Conservation (phyloP, 495 filamentous ascomycete genomes). For the Aspergillus taichungensis region DNA sequence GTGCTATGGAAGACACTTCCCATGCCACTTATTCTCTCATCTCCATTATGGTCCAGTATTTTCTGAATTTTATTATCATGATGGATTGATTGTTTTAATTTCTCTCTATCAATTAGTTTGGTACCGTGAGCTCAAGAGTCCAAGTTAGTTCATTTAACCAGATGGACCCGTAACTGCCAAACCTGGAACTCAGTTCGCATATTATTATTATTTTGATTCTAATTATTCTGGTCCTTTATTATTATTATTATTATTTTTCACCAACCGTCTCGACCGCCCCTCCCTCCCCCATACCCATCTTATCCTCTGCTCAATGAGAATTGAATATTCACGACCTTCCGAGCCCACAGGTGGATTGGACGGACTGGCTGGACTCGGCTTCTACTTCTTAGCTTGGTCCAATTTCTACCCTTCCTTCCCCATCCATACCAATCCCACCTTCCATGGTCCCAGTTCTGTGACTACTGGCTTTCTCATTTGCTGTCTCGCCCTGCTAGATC, state of each 20-base stretch:
- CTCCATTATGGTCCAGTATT: not conserved
- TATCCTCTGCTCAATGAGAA: too few relatives aligned
- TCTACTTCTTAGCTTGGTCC: not conserved
- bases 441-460: conserved; percentile 1
- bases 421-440: not conserved
- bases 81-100: not conserved
- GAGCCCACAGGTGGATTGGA: too few relatives aligned
- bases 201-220: not conserved
- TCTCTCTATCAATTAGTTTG: conserved; percentile 3
- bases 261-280: not conserved
- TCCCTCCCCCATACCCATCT: too few relatives aligned
- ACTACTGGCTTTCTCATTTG: conserved; percentile 17
- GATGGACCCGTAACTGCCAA: too few relatives aligned
- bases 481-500: conserved; percentile 10
- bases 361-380: too few relatives aligned
- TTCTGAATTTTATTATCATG: not conserved
- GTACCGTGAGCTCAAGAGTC: not conserved
- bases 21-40: too few relatives aligned
- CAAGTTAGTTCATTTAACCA: too few relatives aligned
- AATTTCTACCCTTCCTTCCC: not conserved
- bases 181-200: too few relatives aligned
- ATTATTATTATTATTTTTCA: conserved; percentile 1
- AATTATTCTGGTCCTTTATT: not conserved
- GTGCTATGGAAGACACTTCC: too few relatives aligned
- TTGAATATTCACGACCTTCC: too few relatives aligned